A percentile compares a stretch with the other conserved stretches of the same genome.
Conservation (phyloP, 805 yeast species). For the Cyberlindnera euphorbiae region DNA sequence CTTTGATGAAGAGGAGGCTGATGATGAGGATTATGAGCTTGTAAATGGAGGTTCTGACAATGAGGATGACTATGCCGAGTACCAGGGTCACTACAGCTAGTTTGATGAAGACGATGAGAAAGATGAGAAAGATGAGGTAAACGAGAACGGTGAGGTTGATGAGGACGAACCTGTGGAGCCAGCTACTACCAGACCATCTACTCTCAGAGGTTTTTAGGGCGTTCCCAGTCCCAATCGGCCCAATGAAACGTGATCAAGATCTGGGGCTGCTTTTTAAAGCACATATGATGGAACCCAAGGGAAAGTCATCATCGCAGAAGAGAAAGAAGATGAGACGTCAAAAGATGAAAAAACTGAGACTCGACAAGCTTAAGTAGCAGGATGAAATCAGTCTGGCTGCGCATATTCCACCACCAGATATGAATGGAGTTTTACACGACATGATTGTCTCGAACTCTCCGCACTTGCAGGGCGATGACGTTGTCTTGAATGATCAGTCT, state of each 20-base stretch:
- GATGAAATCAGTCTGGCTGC: slow-evolving; percentile 7
- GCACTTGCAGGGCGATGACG: neutral
- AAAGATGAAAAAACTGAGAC: neutral
- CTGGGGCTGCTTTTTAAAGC: slow-evolving; percentile 3
- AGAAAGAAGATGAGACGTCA: neutral
- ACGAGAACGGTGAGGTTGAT: slow-evolving; percentile 19
- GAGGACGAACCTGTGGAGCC: slow-evolving; percentile 13
- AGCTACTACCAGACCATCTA: neutral
- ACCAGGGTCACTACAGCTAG: slow-evolving; percentile 23
- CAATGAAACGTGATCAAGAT: slow-evolving; percentile 3
- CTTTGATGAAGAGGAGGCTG: slow-evolving; percentile 14
- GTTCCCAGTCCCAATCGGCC: slow-evolving; percentile 8
- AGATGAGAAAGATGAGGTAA: slow-evolving; percentile 10
- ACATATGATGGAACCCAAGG: neutral
- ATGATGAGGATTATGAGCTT: slow-evolving; percentile 14
- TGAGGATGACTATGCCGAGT: slow-evolving; percentile 10
- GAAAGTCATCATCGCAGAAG: slow-evolving; percentile 3
- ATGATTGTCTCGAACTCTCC: slow-evolving; percentile 14
- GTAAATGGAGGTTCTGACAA: too few relatives aligned
- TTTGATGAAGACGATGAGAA: slow-evolving; percentile 20
- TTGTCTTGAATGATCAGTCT: neutral
- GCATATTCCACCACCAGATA: slow-evolving; percentile 7
- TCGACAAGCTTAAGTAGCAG: neutral
- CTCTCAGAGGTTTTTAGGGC: too few relatives aligned
- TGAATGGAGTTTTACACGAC: slow-evolving; percentile 12